Percentiles rank a stretch among this genome's conserved stretches.
Evolutionary conservation across 2,329 filamentous ascomycete species (phyloP).

Genomic region (Dothistroma pini): DNA sequence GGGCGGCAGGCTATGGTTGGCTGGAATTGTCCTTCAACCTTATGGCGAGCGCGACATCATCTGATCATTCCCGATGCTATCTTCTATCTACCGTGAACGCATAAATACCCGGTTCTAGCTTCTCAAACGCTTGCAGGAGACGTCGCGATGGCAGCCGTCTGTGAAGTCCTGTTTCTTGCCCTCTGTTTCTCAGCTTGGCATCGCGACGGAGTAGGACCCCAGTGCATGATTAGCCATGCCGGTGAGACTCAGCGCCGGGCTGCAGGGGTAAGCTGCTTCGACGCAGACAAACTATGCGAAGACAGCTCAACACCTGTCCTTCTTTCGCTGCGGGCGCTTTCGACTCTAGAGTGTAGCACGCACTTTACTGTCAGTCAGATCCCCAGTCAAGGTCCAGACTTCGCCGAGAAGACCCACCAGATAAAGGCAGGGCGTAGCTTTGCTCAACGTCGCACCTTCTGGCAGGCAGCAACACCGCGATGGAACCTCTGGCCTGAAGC

Average conservation of each 20-base stretch:
- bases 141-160: background rate
- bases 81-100: background rate
- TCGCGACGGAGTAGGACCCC: background rate
- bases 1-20: background rate
- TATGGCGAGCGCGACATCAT: background rate
- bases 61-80: background rate
- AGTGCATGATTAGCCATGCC: background rate
- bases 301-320: background rate
- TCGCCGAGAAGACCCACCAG: background rate
- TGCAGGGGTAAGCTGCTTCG: background rate
- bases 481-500: background rate
- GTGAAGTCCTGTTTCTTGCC: background rate
- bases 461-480: background rate
- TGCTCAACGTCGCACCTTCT: background rate
- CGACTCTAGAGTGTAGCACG: background rate
- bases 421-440: background rate
- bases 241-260: background rate
- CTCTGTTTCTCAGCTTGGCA: background rate
- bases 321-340: background rate
- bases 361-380: background rate
- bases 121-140: background rate
- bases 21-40: background rate
- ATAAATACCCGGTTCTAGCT: background rate
- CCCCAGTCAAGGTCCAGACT: background rate
- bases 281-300: background rate